Evolutionary conservation across 1,139 yeast species (phyloP).

Genomic region (Kurtzmaniella natalensis): DNA sequence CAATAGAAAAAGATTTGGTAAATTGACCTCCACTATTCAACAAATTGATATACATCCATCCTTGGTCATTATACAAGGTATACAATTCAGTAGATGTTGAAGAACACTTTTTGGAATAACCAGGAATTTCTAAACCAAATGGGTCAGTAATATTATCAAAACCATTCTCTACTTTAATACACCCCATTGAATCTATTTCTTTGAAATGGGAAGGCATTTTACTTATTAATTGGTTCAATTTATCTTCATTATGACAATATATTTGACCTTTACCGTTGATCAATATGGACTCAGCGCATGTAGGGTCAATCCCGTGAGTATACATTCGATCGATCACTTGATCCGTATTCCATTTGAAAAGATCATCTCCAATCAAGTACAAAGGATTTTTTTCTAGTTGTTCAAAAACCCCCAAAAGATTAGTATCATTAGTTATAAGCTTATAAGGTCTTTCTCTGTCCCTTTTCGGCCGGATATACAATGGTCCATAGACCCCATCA

Average conservation of each 20-base stretch:
- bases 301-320: constrained; percentile 29
- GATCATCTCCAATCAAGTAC: constrained; percentile 22
- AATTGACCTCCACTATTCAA: constrained; percentile 32
- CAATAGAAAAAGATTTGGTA: constrained; percentile 29
- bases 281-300: constrained; percentile 27
- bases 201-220: constrained; percentile 8
- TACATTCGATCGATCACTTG: constrained; percentile 21
- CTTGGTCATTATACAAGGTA: constrained; percentile 16
- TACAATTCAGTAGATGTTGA: constrained; percentile 16
- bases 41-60: constrained; percentile 24
- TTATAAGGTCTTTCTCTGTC: constrained; percentile 22
- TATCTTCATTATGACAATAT: constrained; percentile 17
- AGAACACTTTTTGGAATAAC: constrained; percentile 17
- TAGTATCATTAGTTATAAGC: constrained; percentile 13
- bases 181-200: constrained; percentile 21
- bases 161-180: constrained; percentile 18
- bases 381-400: constrained; percentile 21
- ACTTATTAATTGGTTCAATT: constrained; percentile 12
- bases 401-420: constrained; percentile 11
- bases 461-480: constrained; percentile 21
- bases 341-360: constrained; percentile 23
- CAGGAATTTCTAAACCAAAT: constrained; percentile 21
- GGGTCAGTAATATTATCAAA: constrained; percentile 16
- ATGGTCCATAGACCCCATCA: constrained; percentile 44
- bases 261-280: constrained; percentile 33